Base-by-base conservation (phyloP, 202 grass and related monocot genomes). In the Setaria italica region DNA sequence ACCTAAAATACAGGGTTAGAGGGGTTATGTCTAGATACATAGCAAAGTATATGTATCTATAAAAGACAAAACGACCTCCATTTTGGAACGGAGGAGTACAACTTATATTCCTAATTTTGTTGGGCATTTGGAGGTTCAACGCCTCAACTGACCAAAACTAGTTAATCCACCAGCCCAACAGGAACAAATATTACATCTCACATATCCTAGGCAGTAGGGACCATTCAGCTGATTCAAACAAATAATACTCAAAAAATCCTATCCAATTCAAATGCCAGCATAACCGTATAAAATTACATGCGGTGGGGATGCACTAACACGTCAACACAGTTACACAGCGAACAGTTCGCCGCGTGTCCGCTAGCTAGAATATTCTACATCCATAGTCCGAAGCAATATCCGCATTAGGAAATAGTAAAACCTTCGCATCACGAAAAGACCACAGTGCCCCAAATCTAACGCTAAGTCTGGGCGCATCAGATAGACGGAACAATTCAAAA, bases 401-500 rank as follows among this genome's bases (percentile, higher is more conserved):
- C 19, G 15, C 14, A 30, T 41, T 65, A 63, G 8, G 5, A 57
- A 69, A 63, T 47, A 11, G 20, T 64, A 76, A 56, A 54, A 60
- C 32, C 3, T 20, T 20, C 2, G 57, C 33, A 90, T 35, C 50
- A 39, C 34, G 63, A 67, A 74, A 87, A 80, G 68, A 7, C 62
- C 21, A 47, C 4, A 29, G 43, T 65, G 15, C 15, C 55, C 69
- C 80, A 84, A 80, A 87, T 80, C 81, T 64, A 87, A 76, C 69
- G 69, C 62, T 10, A 55, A 63, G 53, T 64, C 21, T 29, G 19
- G 19, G 17, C 46, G 14, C 69, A 17, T 76, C 55, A 77, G 76
- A 84, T 63, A 54, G 34, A 47, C 19, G 0, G 33, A 87, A 87
- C 13, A 62, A 62, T 62, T 83, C n/a, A 9, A 79, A 80, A 70